phyloP scores from a whole-genome alignment of 139 green algal species.

The Tetradesmus obliquus region DNA sequence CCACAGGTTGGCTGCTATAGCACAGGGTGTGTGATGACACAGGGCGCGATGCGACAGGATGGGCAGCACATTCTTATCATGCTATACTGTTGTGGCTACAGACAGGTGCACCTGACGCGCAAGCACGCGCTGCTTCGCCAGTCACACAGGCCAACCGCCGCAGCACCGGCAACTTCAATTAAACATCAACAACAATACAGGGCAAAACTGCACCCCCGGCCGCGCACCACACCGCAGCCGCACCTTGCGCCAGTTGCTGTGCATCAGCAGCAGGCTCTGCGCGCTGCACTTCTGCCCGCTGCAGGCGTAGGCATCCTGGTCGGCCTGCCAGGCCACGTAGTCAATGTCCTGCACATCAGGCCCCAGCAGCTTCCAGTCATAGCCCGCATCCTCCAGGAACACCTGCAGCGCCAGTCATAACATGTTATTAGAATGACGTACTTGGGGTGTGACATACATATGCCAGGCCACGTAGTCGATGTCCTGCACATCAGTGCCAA shows the following conservation, averaged over 20 bases:
- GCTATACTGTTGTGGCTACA: no score
- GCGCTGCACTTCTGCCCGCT: conserved; percentile 97
- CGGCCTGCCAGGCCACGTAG: conserved; percentile 95
- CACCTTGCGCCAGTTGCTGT: conserved; percentile 64
- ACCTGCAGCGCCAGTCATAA: conserved; percentile 58
- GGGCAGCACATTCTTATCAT: no score
- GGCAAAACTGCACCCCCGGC: background rate
- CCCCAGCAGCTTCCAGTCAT: conserved; percentile 98
- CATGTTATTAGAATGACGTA: no score
- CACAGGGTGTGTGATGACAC: no score
- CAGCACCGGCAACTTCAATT: no score
- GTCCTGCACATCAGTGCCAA: conserved; percentile 81
- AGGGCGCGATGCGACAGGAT: no score
- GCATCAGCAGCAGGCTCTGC: conserved; percentile 97
- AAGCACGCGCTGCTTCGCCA: conserved; percentile 41
- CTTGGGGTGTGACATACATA: background rate
- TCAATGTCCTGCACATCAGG: conserved; percentile 82
- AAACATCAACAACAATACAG: background rate
- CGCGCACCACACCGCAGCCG: no score
- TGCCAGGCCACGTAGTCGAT: background rate
- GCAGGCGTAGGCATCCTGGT: conserved; percentile 98
- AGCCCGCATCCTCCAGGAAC: conserved; percentile 96
- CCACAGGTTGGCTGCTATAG: no score
- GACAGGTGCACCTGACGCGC: no score
- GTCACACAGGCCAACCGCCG: conserved; percentile 8